These are phyloP conservation scores for Saussurea involucrata DNA, from an alignment of 129 eudicot genomes.

Conservation along the genomic window DNA sequence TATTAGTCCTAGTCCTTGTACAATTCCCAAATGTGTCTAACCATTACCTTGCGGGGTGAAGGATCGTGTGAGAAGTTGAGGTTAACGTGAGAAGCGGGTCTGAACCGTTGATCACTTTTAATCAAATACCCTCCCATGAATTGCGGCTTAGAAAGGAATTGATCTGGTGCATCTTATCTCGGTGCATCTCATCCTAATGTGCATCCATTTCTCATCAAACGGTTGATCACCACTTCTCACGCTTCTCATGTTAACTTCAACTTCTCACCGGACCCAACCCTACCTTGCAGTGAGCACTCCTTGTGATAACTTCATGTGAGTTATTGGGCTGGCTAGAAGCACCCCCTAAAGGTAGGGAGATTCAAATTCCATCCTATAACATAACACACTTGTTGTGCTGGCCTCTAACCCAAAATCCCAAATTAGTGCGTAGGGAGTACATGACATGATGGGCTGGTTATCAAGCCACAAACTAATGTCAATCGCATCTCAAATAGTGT, in stretches of 20 bases:
- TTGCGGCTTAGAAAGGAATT: too few relatives aligned
- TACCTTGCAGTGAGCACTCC: background rate
- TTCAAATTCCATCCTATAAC: background rate
- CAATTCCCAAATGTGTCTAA: background rate
- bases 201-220: too few relatives aligned
- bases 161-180: too few relatives aligned
- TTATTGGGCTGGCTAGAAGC: background rate
- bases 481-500: background rate
- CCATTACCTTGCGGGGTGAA: background rate
- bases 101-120: too few relatives aligned
- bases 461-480: background rate
- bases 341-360: background rate
- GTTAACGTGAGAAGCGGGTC: too few relatives aligned
- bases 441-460: background rate
- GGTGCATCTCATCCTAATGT: too few relatives aligned
- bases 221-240: too few relatives aligned
- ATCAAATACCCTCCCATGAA: too few relatives aligned
- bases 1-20: background rate
- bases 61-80: too few relatives aligned
- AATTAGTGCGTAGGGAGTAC: background rate
- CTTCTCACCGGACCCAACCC: too few relatives aligned
- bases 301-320: background rate
- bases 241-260: too few relatives aligned
- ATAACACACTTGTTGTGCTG: background rate
- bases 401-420: background rate